These are phyloP conservation scores for Albophoma yamanashiensis DNA, from an alignment of 2,329 filamentous ascomycete species.

Conservation along the genomic window DNA sequence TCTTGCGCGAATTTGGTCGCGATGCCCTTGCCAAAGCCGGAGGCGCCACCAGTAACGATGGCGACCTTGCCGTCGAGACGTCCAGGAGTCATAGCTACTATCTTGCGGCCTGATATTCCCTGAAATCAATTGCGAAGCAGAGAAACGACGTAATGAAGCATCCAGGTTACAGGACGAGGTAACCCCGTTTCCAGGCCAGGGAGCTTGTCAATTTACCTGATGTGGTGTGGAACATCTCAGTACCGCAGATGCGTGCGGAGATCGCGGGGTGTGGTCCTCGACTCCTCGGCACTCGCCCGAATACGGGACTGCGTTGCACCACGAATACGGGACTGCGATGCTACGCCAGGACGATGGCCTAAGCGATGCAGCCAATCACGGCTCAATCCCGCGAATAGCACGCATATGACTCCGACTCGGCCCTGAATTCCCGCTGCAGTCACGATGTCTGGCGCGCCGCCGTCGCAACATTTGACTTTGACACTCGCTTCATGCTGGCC, in stretches of 20 bases:
- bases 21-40: constrained; percentile 55
- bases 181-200: background rate
- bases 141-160: background rate
- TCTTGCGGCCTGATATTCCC: background rate
- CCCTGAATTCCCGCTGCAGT: too few relatives aligned
- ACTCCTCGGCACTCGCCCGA: too few relatives aligned
- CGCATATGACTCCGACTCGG: too few relatives aligned
- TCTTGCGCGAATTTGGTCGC: constrained; percentile 47
- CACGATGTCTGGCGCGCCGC: too few relatives aligned
- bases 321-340: too few relatives aligned
- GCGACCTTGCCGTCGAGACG: constrained; percentile 30
- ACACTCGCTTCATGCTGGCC: too few relatives aligned
- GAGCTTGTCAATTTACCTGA: background rate
- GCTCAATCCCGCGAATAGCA: too few relatives aligned
- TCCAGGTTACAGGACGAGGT: too few relatives aligned
- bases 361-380: background rate
- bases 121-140: background rate
- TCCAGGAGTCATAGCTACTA: constrained; percentile 10
- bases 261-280: background rate
- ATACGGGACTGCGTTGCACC: too few relatives aligned
- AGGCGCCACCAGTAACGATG: constrained; percentile 42
- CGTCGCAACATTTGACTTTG: too few relatives aligned
- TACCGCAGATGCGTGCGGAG: background rate
- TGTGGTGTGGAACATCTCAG: background rate
- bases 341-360: too few relatives aligned